Base-by-base conservation (phyloP, 1,284 basidiomycete species). In the Vanrija humicola region DNA sequence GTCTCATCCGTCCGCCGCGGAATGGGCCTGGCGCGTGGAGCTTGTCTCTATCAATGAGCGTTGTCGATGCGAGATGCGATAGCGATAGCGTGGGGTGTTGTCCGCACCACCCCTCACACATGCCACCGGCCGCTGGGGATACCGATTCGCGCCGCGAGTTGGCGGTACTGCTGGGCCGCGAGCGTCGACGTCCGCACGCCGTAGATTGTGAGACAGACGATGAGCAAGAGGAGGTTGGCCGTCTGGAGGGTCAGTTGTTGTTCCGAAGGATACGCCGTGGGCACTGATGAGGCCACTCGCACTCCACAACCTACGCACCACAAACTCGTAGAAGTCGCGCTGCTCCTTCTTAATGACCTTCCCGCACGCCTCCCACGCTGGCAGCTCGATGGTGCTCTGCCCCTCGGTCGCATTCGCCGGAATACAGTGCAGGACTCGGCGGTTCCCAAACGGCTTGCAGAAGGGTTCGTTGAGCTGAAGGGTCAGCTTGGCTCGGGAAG, bases 301-400 rank as follows among this genome's bases (percentile, higher is more conserved):
- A 23, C 21, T 23, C 21, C 15, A n/a, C 34, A 10, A 21, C 23
- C 34, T 25, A 77, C 78, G 85, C 34, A 84, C 88, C 4, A 92
- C 78, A 72, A 94, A 95, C 71, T 94, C 90, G 76, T 84, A 89
- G 69, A 89, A 95, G 72, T 90, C 88, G 5, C 83, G 86, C 46
- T 86, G 83, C 74, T 95, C 90, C 61, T 83, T 80, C 38, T 79
- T 76, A 42, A 88, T 79, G 28, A 91, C 88, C 55, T 89, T 88
- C 5, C 91, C 91, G 66, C 91, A 95, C 3, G 89, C 84, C 69
- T 90, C 87, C 89, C 89, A 95, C 3, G 90, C 90, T 3, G 86
- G 85, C 1, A 83, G 84, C 72, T 90, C 88, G 38, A 46, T 54
- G 39, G 64, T 51, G 23, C 62, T 55, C 43, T 56, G 54, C 10